These are phyloP conservation scores for Silene coronaria DNA, from an alignment of 179 eudicot genomes.

Conservation along the genomic window DNA sequence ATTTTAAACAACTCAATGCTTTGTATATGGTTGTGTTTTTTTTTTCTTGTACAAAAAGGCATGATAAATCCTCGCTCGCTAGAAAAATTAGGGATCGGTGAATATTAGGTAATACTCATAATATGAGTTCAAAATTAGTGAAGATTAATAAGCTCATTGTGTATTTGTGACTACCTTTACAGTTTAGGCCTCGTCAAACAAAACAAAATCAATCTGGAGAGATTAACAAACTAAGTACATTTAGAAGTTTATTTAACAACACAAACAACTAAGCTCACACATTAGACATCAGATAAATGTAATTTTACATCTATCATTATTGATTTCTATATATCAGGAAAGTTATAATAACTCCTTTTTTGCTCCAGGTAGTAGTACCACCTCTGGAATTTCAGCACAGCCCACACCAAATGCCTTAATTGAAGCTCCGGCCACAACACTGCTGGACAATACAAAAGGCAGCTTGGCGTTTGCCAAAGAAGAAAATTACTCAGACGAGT, in stretches of 20 bases:
- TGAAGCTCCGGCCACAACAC: constrained; percentile 69
- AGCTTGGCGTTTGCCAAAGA: constrained; percentile 49
- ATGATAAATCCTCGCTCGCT: no score
- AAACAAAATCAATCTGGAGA: no score
- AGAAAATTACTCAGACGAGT: constrained; percentile 61
- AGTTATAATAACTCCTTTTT: constrained; percentile 28
- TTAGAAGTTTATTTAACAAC: background rate
- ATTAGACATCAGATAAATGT: background rate
- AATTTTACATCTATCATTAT: background rate
- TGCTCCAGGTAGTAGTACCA: constrained; percentile 37
- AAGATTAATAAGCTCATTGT: no score
- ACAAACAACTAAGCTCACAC: background rate
- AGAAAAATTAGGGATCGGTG: no score
- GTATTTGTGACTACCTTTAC: no score
- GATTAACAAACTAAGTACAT: background rate
- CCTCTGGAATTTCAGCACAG: constrained; percentile 47
- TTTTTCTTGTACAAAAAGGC: no score
- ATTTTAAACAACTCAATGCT: no score
- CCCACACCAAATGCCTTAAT: constrained; percentile 52
- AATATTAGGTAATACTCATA: no score
- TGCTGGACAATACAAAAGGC: constrained; percentile 39
- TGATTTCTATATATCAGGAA: background rate
- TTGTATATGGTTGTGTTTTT: no score
- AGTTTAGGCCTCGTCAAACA: no score
- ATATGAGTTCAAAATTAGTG: no score